Evolutionary conservation across 176 grass and related monocot genomes (phyloP), one percentile per base, ranked within the genome.

Genomic region (Cenchrus purpureus): DNA sequence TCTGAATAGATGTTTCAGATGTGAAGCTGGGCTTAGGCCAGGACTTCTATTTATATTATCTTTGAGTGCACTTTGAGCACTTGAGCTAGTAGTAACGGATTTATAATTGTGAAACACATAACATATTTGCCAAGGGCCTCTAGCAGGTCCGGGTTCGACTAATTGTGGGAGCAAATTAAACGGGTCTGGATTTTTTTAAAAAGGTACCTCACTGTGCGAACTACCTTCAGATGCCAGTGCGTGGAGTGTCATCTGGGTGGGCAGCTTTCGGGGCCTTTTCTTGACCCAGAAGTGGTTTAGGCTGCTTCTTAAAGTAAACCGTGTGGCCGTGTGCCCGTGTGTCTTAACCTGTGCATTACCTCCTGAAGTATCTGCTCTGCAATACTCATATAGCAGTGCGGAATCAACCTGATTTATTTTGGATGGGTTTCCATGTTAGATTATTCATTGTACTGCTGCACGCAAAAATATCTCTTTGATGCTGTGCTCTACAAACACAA

Each of bases 331-430:
- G 37, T 40, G 49, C 22, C 22, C 22, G 22, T 25, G 22, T 46
- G 45, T 46, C 45, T 46, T 46, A 46, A 46, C 45, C 45, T 61
- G 19, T 34, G 29, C 29, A 43, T 34, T 69, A 16, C 50, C 50
- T 69, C 64, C 50, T 43, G 34, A 53, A 31, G 44, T 79, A 28
- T 80, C 3, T 19, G 22, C 45, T 14, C 2, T 1, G 25, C 63
- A 42, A 12, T 29, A 44, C 12, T 20, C 12, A 15, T 45, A 22
- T 8, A 60, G 43, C 11, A 59, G 44, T 61, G 40, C 42, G 13
- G 10, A 12, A 78, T 78, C n/a, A 62, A 20, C 43, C n/a, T 62
- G 40, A 22, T 79, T 65, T 55, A 48, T 51, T 54, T 80, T 81
- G 1, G 49, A 68, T 20, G 14, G 16, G 11, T 52, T 68, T 68